Percentiles rank a stretch among this genome's conserved stretches.
These are phyloP conservation scores for Westerdykella aurantiaca DNA, from an alignment of 2,329 filamentous ascomycete genomes.

Conservation along the genomic window DNA sequence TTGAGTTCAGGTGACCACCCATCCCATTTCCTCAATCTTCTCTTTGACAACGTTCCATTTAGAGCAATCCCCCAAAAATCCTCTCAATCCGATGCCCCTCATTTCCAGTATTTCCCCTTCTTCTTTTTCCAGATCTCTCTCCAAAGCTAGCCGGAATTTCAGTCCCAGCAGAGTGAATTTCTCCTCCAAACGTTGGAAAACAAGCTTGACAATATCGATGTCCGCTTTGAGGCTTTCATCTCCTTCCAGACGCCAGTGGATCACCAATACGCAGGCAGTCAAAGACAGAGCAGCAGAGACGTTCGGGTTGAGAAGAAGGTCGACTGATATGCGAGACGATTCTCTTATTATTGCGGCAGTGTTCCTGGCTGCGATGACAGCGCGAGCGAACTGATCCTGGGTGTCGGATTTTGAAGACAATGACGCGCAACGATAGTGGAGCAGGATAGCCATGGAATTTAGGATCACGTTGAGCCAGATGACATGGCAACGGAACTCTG, in stretches of 20 bases:
- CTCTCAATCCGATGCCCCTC: conserved; percentile 17
- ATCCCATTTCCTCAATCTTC: conserved; percentile 27
- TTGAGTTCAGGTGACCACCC: not conserved
- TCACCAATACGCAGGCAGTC: conserved; percentile 19
- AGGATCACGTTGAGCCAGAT: conserved; percentile 24
- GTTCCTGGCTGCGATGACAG: conserved; percentile 22
- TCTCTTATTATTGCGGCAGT: conserved; percentile 24
- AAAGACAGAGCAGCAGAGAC: conserved; percentile 20
- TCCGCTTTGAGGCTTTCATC: conserved; percentile 18
- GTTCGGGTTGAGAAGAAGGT: conserved; percentile 22
- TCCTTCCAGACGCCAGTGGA: conserved; percentile 21
- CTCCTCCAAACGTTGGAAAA: conserved; percentile 27
- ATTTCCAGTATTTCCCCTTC: conserved; percentile 10
- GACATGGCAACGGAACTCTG: conserved; percentile 14
- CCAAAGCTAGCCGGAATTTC: conserved; percentile 25
- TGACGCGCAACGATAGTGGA: conserved; percentile 17
- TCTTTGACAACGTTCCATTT: conserved; percentile 16
- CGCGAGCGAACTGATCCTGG: conserved; percentile 10
- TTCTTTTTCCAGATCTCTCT: conserved; percentile 15
- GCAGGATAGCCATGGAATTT: conserved; percentile 19
- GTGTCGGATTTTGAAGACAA: conserved; percentile 1
- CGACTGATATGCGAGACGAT: conserved; percentile 19
- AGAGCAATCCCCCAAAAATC: conserved; percentile 23
- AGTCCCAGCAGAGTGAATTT: conserved; percentile 19
- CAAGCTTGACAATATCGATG: conserved; percentile 19